phyloP scores from a whole-genome alignment of 2,329 filamentous ascomycete genomes.

The Cercospora nicotianae region DNA sequence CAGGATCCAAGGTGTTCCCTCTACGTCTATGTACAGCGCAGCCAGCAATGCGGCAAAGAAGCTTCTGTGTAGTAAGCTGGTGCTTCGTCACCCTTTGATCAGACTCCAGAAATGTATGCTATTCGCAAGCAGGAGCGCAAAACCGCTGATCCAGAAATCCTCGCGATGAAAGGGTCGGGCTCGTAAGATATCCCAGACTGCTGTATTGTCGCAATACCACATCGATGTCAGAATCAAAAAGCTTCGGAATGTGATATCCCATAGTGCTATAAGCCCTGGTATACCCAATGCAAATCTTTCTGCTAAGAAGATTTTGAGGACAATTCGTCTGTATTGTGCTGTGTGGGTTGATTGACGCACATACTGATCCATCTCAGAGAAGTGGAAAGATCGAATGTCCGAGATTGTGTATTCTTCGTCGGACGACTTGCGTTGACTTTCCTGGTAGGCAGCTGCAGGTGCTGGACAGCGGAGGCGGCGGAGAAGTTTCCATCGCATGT shows the following conservation, averaged over 20 bases:
- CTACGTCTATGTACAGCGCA: not conserved
- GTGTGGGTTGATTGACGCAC: constrained; percentile 27
- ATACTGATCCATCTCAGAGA: constrained; percentile 45
- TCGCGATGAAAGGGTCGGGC: constrained; percentile 25
- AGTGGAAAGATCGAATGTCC: constrained; percentile 42
- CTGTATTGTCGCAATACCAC: constrained; percentile 25
- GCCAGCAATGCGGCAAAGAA: not conserved
- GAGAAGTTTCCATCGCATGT: constrained; percentile 42
- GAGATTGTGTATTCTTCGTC: constrained; percentile 17
- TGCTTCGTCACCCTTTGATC: constrained; percentile 29
- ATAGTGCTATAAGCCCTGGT: constrained; percentile 36
- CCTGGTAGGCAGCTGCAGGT: constrained; percentile 41
- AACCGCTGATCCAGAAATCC: constrained; percentile 24
- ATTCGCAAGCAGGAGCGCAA: constrained; percentile 31
- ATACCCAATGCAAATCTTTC: constrained; percentile 43
- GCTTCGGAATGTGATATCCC: constrained; percentile 33
- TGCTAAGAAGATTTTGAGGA: constrained; percentile 46
- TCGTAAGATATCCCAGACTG: constrained; percentile 32
- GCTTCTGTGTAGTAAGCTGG: not conserved
- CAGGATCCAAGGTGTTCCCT: not conserved
- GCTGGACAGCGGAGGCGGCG: constrained; percentile 44
- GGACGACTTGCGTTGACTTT: constrained; percentile 4
- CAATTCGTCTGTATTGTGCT: constrained; percentile 40
- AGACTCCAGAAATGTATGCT: constrained; percentile 36
- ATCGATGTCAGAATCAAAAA: constrained; percentile 30